These are phyloP conservation scores for Pleoardoris graminearum DNA, from an alignment of 2,329 filamentous ascomycete genomes.

Conservation along the genomic window DNA sequence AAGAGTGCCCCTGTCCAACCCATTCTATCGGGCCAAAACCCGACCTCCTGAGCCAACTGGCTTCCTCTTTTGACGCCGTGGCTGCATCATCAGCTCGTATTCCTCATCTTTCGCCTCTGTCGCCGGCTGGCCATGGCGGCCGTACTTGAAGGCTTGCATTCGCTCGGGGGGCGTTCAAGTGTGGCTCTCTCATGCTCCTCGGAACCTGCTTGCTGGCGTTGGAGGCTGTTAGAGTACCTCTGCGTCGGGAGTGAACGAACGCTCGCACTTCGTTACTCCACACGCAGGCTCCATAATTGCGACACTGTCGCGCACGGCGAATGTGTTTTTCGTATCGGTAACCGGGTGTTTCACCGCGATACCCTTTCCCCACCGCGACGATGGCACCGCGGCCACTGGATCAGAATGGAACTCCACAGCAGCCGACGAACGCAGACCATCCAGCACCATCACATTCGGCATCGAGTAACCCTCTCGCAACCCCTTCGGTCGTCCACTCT, in stretches of 20 bases:
- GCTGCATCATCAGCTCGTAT: constrained; percentile 14
- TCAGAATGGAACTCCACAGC: constrained; percentile 11
- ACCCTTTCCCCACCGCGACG: constrained; percentile 2
- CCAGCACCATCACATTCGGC: not conserved
- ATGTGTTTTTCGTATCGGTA: constrained; percentile 8
- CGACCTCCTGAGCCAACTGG: constrained; percentile 10
- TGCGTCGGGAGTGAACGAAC: not conserved
- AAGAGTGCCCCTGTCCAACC: constrained; percentile 7
- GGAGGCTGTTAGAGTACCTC: not conserved
- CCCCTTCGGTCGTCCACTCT: constrained; percentile 15
- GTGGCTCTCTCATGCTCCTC: constrained; percentile 10
- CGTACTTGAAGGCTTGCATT: constrained; percentile 14
- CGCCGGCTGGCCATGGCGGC: constrained; percentile 1
- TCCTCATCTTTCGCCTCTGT: not conserved
- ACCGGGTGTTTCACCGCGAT: constrained; percentile 4
- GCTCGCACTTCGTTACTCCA: too few relatives aligned
- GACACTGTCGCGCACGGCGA: constrained; percentile 4
- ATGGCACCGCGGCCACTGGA: constrained; percentile 14
- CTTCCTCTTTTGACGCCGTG: constrained; percentile 12
- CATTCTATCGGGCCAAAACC: constrained; percentile 2
- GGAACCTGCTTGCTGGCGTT: constrained; percentile 2
- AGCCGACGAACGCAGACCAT: not conserved
- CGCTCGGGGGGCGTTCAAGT: constrained; percentile 12
- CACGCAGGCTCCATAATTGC: not conserved
- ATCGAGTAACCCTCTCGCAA: constrained; percentile 1